phyloP scores from a whole-genome alignment of 2,329 filamentous ascomycete species.

The Fusarium proliferatum region DNA sequence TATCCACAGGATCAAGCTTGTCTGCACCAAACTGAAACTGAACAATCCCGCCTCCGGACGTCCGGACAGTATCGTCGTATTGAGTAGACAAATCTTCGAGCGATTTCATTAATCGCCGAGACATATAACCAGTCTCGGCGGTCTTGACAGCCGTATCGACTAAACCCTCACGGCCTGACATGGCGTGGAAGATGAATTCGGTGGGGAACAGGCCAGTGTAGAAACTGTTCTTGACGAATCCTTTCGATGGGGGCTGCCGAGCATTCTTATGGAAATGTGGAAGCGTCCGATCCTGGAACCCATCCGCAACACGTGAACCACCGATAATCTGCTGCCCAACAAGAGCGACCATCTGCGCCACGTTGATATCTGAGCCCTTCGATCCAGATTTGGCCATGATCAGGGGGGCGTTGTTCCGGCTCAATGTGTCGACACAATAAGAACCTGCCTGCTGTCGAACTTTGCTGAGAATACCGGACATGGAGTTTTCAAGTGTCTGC shows the following conservation, averaged over 20 bases:
- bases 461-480: constrained; percentile 91
- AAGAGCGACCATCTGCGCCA: constrained; percentile 97
- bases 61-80: constrained; percentile 95
- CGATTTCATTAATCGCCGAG: constrained; percentile 96
- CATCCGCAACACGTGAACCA: constrained; percentile 90
- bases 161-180: constrained; percentile 96
- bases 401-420: constrained; percentile 89
- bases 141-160: constrained; percentile 99
- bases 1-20: constrained; percentile 94
- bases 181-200: constrained; percentile 98
- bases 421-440: constrained; percentile 89
- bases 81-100: constrained; percentile 92
- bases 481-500: constrained; percentile 88
- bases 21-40: constrained; percentile 99
- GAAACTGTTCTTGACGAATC: constrained; percentile 97
- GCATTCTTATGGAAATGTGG: constrained; percentile 96
- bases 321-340: constrained; percentile 99
- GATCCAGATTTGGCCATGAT: constrained; percentile 98
- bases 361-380: constrained; percentile 97
- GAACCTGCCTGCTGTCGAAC: constrained; percentile 92
- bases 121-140: constrained; percentile 99
- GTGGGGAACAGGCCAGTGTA: constrained; percentile 90
- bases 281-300: constrained; percentile 93
- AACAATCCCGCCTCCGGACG: constrained; percentile 87
- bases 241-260: constrained; percentile 91